Conservation (phyloP, 495 filamentous ascomycete genomes). For the Halenospora varia region DNA sequence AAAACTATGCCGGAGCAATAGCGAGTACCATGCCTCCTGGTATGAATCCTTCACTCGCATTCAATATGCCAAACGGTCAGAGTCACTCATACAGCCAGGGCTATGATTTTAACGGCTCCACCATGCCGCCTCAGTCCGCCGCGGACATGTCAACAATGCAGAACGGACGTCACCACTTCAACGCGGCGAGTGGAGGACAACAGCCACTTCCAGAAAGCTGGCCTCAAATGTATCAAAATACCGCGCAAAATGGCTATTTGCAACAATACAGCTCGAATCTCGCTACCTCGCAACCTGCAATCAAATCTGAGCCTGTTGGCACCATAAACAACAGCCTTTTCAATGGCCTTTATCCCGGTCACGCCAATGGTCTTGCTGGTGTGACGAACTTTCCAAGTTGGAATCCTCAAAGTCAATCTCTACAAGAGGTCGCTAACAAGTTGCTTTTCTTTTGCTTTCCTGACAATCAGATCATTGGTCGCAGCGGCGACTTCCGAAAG, state of each 20-base stretch:
- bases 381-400: slow-evolving; percentile 35
- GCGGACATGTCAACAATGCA: slow-evolving; percentile 3
- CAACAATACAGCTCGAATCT: slow-evolving; percentile 54
- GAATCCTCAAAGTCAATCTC: slow-evolving; percentile 40
- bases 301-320: slow-evolving; percentile 33
- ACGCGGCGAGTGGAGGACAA: slow-evolving; percentile 44
- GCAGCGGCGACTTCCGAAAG: slow-evolving; percentile 37
- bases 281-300: slow-evolving; percentile 48
- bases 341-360: slow-evolving; percentile 36
- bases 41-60: slow-evolving; percentile 54
- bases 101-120: slow-evolving; percentile 25
- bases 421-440: slow-evolving; percentile 45
- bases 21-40: slow-evolving; percentile 47
- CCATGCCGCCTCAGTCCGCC: slow-evolving; percentile 16
- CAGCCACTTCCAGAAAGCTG: slow-evolving; percentile 52
- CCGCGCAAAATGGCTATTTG: slow-evolving; percentile 57
- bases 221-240: slow-evolving; percentile 70
- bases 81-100: slow-evolving; percentile 25
- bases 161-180: background rate
- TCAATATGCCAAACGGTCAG: slow-evolving; percentile 49
- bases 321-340: slow-evolving; percentile 36
- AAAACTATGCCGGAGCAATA: slow-evolving; percentile 47
- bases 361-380: slow-evolving; percentile 28
- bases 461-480: slow-evolving; percentile 26
- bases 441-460: slow-evolving; percentile 54